Conservation (phyloP, 2,329 filamentous ascomycete genomes). For the Bipolaris oryzae region DNA sequence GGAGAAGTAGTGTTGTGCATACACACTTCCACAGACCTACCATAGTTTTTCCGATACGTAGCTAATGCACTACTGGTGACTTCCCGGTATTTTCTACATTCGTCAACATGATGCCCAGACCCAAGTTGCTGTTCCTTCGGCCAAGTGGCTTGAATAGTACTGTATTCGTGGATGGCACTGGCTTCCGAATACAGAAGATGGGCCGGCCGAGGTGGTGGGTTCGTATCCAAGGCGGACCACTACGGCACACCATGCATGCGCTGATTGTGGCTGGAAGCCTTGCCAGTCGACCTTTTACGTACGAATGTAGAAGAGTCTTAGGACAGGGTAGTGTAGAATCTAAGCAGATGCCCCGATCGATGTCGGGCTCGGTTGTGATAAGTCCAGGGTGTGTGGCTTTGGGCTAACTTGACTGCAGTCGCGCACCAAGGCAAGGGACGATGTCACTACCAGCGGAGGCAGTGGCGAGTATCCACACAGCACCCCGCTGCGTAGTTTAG, state of each 20-base stretch:
- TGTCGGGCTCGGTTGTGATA: neutral
- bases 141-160: neutral
- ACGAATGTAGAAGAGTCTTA: neutral
- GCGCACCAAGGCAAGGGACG: neutral
- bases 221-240: neutral
- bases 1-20: neutral
- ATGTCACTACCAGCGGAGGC: neutral
- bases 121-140: neutral
- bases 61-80: neutral
- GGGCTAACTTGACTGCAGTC: neutral
- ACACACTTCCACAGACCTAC: neutral
- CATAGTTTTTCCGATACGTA: neutral
- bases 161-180: neutral
- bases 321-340: neutral
- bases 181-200: slow-evolving; percentile 1
- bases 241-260: neutral
- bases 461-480: neutral
- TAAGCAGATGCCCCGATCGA: neutral
- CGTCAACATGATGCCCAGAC: neutral
- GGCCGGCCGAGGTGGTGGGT: neutral
- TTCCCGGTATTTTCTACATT: neutral
- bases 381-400: neutral
- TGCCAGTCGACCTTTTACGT: neutral
- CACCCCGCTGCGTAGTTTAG: neutral
- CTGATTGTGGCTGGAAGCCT: neutral